phyloP scores from a whole-genome alignment of 306 rosid species.

The Hippophae rhamnoides region DNA sequence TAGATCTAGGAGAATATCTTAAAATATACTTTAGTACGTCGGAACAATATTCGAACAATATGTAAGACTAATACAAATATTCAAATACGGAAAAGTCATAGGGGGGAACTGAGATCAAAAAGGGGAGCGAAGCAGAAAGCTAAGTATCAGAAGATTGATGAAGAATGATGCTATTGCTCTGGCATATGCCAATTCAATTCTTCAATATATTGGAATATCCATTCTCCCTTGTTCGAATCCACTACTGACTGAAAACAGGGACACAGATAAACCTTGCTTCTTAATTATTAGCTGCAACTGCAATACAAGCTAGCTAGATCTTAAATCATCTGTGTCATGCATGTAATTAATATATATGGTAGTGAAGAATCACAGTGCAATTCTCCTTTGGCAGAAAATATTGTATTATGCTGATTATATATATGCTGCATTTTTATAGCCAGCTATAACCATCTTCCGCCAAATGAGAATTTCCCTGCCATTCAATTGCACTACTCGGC shows the following conservation, averaged over 20 bases:
- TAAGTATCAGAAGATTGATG: not conserved
- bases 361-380: conserved; percentile 61
- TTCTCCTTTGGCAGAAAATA: conserved; percentile 53
- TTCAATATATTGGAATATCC: conserved; percentile 21
- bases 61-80: too few species aligned
- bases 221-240: conserved; percentile 20
- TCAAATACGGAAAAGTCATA: too few species aligned
- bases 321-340: not conserved
- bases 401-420: conserved; percentile 14
- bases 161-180: conserved; percentile 19
- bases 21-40: not conserved
- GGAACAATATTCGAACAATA: too few species aligned
- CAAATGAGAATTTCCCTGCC: conserved; percentile 97
- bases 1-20: not conserved
- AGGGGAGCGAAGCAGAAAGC: not conserved
- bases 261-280: not conserved
- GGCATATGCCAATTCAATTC: conserved; percentile 13
- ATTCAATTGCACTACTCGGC: conserved; percentile 19
- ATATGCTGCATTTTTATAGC: not conserved
- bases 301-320: too few species aligned
- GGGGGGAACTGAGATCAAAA: conserved; percentile 19
- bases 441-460: conserved; percentile 22
- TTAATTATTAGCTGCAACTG: conserved; percentile 1
- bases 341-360: conserved; percentile 16
- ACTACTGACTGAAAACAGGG: not conserved